Evolutionary conservation across 306 rosid species (phyloP).

Genomic region (Prinsepia uniflora): DNA sequence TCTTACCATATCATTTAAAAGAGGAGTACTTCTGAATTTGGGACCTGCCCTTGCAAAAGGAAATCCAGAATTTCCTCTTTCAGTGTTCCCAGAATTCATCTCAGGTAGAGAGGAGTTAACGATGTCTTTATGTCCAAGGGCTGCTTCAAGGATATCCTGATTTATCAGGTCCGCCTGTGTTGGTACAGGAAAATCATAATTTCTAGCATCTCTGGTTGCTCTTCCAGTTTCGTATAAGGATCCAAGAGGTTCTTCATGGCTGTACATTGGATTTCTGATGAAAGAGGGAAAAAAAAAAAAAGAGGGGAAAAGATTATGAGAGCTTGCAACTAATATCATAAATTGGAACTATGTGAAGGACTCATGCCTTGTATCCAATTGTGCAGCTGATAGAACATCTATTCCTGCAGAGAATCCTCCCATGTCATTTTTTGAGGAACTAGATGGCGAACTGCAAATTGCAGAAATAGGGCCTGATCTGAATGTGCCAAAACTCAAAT

Average conservation of each 20-base stretch:
- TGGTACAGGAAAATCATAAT: slow-evolving; percentile 30
- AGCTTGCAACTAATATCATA: slow-evolving; percentile 16
- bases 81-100: slow-evolving; percentile 29
- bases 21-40: slow-evolving; percentile 30
- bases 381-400: slow-evolving; percentile 31
- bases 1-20: slow-evolving; percentile 40
- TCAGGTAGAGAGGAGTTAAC: slow-evolving; percentile 27
- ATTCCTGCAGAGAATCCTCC: slow-evolving; percentile 35
- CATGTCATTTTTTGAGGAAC: slow-evolving; percentile 33
- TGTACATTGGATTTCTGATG: slow-evolving; percentile 31
- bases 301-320: slow-evolving; percentile 12
- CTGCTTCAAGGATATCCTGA: slow-evolving; percentile 29
- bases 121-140: slow-evolving; percentile 31
- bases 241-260: slow-evolving; percentile 32
- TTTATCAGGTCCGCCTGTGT: slow-evolving; percentile 35
- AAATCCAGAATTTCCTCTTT: slow-evolving; percentile 30
- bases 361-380: slow-evolving; percentile 41
- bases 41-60: slow-evolving; percentile 41
- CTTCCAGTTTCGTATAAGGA: slow-evolving; percentile 26
- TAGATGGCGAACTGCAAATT: slow-evolving; percentile 32
- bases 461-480: slow-evolving; percentile 37
- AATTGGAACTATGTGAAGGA: slow-evolving; percentile 22
- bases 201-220: slow-evolving; percentile 30
- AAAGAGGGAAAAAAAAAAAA: neutral
- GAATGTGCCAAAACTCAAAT: slow-evolving; percentile 71